Evolutionary conservation across 73 alveolate genomes (phyloP).

Genomic region (Paramecium octaurelia): DNA sequence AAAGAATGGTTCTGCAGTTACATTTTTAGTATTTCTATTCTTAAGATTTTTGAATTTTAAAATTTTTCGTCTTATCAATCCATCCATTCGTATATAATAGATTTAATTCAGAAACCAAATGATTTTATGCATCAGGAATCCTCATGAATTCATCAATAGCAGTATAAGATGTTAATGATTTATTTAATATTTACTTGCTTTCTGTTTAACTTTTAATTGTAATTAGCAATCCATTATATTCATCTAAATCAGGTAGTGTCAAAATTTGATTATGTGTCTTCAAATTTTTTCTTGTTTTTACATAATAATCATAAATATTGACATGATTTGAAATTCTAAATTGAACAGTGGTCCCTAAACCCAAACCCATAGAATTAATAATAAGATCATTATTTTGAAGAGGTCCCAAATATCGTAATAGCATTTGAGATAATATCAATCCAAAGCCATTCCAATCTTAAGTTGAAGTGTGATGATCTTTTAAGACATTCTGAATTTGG

Average conservation of each 20-base stretch:
- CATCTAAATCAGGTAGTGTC: constrained; percentile 13
- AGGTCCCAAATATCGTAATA: constrained; percentile 12
- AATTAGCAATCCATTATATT: background rate
- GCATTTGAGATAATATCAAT: background rate
- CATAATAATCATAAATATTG: background rate
- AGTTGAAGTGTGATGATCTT: background rate
- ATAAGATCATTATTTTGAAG: background rate
- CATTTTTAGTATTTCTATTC: background rate
- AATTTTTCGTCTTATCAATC: background rate
- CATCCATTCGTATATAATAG: background rate
- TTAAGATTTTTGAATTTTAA: background rate
- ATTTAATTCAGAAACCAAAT: background rate
- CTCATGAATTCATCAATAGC: constrained; percentile 33
- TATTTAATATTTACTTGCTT: background rate
- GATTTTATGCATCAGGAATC: constrained; percentile 4
- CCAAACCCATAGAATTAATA: background rate
- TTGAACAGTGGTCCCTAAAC: background rate
- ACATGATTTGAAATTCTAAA: background rate
- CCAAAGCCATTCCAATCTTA: constrained; percentile 49
- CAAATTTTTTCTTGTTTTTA: background rate
- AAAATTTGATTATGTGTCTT: background rate
- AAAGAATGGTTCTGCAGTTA: constrained; percentile 15
- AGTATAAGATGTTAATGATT: background rate
- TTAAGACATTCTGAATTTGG: background rate
- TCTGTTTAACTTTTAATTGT: background rate